A percentile compares a stretch with the other conserved stretches of the same genome.
Evolutionary conservation across 768 basidiomycete genomes (phyloP).

Genomic region (Auricularia sp.): DNA sequence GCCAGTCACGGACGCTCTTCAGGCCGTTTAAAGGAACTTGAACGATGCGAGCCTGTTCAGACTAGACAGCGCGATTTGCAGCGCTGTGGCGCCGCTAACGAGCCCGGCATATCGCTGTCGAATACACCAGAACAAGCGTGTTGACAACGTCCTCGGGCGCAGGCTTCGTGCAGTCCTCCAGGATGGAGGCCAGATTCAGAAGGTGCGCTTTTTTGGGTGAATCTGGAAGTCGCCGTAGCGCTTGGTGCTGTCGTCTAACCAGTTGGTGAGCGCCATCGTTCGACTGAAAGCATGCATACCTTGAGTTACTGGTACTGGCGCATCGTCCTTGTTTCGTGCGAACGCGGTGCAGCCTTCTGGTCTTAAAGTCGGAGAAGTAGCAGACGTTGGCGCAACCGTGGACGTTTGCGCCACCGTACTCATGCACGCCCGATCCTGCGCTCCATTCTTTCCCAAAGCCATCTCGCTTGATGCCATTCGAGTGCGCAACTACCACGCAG

Average conservation of each 20-base stretch:
- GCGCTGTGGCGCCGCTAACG: too few relatives aligned
- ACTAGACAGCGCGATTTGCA: too few relatives aligned
- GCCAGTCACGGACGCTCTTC: too few relatives aligned
- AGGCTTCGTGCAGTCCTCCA: constrained; percentile 61
- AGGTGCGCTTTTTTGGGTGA: constrained; percentile 44
- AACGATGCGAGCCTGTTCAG: too few relatives aligned
- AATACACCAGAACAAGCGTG: constrained; percentile 40
- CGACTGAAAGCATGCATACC: constrained; percentile 17
- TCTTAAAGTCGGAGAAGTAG: constrained; percentile 48
- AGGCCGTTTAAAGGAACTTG: too few relatives aligned
- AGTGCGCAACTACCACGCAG: constrained; percentile 44
- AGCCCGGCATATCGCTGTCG: constrained; percentile 22
- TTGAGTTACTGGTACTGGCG: background rate
- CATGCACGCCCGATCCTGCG: constrained; percentile 49
- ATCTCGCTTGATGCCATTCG: constrained; percentile 29
- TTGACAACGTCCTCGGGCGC: constrained; percentile 43
- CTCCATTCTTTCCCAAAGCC: constrained; percentile 45
- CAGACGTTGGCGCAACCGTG: constrained; percentile 37
- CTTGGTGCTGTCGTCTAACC: constrained; percentile 29
- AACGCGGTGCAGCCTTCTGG: background rate
- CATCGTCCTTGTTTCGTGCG: background rate
- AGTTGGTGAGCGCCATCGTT: constrained; percentile 39
- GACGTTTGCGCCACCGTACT: constrained; percentile 61
- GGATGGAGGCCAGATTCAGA: constrained; percentile 37
- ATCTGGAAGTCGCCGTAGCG: constrained; percentile 57